Percentiles rank a stretch among this genome's conserved stretches.
phyloP scores from a whole-genome alignment of 2,329 filamentous ascomycete species.

The Diplodia intermedia region DNA sequence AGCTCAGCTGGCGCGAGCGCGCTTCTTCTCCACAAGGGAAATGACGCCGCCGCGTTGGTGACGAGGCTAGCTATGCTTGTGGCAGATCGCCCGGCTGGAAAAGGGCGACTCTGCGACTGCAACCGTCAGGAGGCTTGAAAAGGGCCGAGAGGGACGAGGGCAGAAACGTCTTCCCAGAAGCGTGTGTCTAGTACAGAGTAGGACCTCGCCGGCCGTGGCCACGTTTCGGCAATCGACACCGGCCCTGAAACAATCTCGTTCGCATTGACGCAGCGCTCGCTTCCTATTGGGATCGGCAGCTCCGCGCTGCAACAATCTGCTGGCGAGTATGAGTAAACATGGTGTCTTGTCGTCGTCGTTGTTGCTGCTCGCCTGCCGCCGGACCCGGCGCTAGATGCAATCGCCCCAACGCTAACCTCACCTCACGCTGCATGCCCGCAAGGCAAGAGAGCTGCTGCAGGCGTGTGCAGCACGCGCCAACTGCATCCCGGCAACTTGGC shows the following conservation, averaged over 20 bases:
- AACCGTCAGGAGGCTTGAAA: background rate
- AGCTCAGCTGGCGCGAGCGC: background rate
- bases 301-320: background rate
- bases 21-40: conserved; percentile 5
- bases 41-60: background rate
- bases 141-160: background rate
- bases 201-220: background rate
- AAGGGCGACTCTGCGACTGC: background rate
- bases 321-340: background rate
- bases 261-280: background rate
- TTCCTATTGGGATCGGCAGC: conserved; percentile 6
- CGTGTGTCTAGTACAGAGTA: no score
- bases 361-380: background rate
- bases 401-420: background rate
- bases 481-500: no score
- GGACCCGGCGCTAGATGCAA: background rate
- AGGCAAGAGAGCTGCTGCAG: no score
- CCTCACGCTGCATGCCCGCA: background rate
- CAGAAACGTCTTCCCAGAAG: no score
- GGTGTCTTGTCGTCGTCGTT: background rate
- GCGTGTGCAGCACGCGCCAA: no score
- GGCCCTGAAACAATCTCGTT: background rate
- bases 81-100: background rate
- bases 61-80: background rate
- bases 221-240: background rate